Percentiles rank a stretch among this genome's conserved stretches.
Conservation (phyloP, 1,284 basidiomycete species). For the Trichosporon sp. region DNA sequence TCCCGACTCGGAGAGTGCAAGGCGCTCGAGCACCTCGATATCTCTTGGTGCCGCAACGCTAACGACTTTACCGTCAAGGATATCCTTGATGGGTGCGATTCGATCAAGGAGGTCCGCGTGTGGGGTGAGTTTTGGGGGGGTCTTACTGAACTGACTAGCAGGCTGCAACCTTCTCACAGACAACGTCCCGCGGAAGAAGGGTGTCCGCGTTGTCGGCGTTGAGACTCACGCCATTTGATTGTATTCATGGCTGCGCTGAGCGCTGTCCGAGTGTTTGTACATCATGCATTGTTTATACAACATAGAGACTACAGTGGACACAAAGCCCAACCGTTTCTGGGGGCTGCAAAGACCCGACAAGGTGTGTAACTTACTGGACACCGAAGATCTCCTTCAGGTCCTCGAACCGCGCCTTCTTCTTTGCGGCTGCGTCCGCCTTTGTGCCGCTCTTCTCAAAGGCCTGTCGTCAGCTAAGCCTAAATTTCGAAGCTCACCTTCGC, state of each 20-base stretch:
- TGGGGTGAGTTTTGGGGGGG: constrained; percentile 40
- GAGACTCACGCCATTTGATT: constrained; percentile 43
- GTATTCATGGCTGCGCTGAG: too few relatives aligned
- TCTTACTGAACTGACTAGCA: constrained; percentile 12
- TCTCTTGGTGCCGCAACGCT: constrained; percentile 80
- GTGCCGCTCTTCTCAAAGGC: constrained; percentile 42
- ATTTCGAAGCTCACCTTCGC: constrained; percentile 24
- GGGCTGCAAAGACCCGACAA: too few relatives aligned
- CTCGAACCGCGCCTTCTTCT: constrained; percentile 40
- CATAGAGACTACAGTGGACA: too few relatives aligned
- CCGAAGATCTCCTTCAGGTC: constrained; percentile 43
- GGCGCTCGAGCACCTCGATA: constrained; percentile 61
- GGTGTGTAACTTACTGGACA: constrained; percentile 20
- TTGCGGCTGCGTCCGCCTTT: constrained; percentile 26
- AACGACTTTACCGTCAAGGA: constrained; percentile 76
- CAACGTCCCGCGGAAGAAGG: constrained; percentile 44
- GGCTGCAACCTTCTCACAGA: constrained; percentile 47
- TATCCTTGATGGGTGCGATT: constrained; percentile 56
- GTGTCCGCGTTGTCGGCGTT: constrained; percentile 47
- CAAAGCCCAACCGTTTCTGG: too few relatives aligned
- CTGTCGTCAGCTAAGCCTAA: constrained; percentile 14
- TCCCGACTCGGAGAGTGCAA: constrained; percentile 53
- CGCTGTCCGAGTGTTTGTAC: background rate
- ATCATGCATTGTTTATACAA: background rate
- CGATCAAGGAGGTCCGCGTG: constrained; percentile 35